These are phyloP conservation scores for Pyricularia sp. DNA, from an alignment of 2,329 filamentous ascomycete genomes.

Conservation along the genomic window DNA sequence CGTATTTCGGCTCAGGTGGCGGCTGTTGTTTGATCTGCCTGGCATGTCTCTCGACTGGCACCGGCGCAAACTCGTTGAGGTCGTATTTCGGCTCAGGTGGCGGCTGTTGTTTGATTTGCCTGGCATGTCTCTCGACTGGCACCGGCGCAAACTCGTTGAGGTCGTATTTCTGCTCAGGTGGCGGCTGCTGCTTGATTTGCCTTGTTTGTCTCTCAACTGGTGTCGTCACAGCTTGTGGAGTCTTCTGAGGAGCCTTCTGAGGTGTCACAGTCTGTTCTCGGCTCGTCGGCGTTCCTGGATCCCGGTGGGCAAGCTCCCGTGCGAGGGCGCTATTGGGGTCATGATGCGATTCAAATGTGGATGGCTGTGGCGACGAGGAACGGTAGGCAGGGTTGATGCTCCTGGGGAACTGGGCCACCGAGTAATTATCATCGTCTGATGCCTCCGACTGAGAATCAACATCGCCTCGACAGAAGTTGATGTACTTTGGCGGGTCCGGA, in stretches of 20 bases:
- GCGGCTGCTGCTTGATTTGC: neutral
- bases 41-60: neutral
- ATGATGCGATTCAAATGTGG: constrained; percentile 84
- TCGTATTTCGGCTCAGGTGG: neutral
- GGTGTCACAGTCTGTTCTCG: constrained; percentile 42
- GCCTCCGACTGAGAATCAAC: constrained; percentile 72
- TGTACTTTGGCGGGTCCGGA: constrained; percentile 92
- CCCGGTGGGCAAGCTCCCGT: constrained; percentile 55
- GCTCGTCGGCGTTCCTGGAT: constrained; percentile 32
- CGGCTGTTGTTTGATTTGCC: neutral
- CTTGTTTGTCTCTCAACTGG: neutral
- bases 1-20: neutral
- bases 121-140: neutral
- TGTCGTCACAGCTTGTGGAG: neutral
- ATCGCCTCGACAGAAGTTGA: constrained; percentile 95
- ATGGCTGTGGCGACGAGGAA: constrained; percentile 92
- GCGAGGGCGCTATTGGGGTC: constrained; percentile 70
- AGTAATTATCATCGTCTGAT: constrained; percentile 83
- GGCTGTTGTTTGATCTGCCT: neutral
- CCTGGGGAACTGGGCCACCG: constrained; percentile 89
- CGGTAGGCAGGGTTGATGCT: constrained; percentile 94
- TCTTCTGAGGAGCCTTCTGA: constrained; percentile 29
- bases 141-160: neutral
- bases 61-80: neutral
- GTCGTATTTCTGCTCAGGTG: neutral